Evolutionary conservation across 2,329 filamentous ascomycete species (phyloP), one percentile per base, ranked within the genome.

Genomic region (Pseudocercospora eumusae): DNA sequence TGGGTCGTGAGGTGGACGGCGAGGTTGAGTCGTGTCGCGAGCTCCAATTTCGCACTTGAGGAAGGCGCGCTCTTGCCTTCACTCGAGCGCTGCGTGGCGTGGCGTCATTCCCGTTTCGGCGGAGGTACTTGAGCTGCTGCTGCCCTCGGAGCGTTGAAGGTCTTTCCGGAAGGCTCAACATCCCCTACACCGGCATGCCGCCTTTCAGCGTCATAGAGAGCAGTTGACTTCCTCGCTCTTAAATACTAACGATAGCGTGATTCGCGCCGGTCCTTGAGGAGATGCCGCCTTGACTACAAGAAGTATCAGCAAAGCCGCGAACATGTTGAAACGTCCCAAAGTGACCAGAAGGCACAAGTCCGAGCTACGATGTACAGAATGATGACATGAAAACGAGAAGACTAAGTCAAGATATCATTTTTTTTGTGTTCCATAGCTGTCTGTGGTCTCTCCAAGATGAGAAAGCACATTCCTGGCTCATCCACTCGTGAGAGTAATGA

Each of bases 401-500:
- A 31, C 25, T n/a, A 53, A 53, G 49, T 27, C 49, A 31, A 53
- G 49, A 53, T 25, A 27, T 13, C 49, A 53, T 53, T 53, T 53
- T 53, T 25, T 53, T 53, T 53, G 31, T 25, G n/a, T 33, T 53
- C 23, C 49, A 25, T 53, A 53, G 49, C 49, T 53, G 49, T 25
- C 49, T 53, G 49, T 53, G 49, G n/a, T 53, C 49, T 31, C 49
- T n/a, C 49, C 49, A 53, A 53, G 31, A 53, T 18, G 49, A 53
- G 49, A 53, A 53, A 53, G 11, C 25, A 53, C 49, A 31, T 53
- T 25, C 15, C 47, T 47, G 45, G 59, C 50, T 50, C 25, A 45
- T 49, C 58, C 59, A 49, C 64, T 60, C 64, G 64, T 31, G 64
- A 60, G 56, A 65, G 62, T 42, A 60, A 40, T 49, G 28, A 36